Base-by-base conservation (phyloP, 805 yeast species). In the Hanseniaspora singularis region DNA sequence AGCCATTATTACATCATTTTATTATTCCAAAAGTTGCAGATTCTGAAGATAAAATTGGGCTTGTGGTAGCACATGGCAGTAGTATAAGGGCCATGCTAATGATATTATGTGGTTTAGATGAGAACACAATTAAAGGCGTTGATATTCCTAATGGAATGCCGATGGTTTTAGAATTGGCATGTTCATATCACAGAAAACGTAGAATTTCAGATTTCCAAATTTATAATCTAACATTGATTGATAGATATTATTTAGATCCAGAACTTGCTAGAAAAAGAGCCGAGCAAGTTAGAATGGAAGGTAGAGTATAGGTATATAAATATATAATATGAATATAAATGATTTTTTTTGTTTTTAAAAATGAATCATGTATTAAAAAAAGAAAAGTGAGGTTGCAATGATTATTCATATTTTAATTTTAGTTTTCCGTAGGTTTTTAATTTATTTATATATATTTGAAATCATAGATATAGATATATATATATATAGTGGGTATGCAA, bases 111-210 rank as follows among this genome's bases (percentile, higher is more conserved):
- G 66, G 67, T 15, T 73, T 83, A 33, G 69, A 77, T 41, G 86
- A 80, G 56, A 74, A 71, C 3, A 81, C 75, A 40, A 82, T 83
- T 54, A 80, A 82, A 49, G 73, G 76, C 40, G 71, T 83, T 52
- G 82, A 83, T 65, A 80, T 83, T 47, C 92, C 94, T 24, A 83
- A 86, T 57, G 92, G 87, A 49, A 81, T 82, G 43, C 94, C 94
- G 38, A 68, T 83, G 63, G 79, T 77, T 41, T 66, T 81, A 53
- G 79, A 77, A 55, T 64, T 81, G 55, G 77, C 41, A 2, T 34
- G 28, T 12, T 11, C 32, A 19, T n/a, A 27, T 10, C 18, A 14
- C 12, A 18, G 20, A 43, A 26, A 23, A 37, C 19, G 9, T 16
- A 14, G 30, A 3, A 26, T 30, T 16, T 8, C 16, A 4, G 16